phyloP scores from a whole-genome alignment of 495 filamentous ascomycete species.

The Thozetella sp. region DNA sequence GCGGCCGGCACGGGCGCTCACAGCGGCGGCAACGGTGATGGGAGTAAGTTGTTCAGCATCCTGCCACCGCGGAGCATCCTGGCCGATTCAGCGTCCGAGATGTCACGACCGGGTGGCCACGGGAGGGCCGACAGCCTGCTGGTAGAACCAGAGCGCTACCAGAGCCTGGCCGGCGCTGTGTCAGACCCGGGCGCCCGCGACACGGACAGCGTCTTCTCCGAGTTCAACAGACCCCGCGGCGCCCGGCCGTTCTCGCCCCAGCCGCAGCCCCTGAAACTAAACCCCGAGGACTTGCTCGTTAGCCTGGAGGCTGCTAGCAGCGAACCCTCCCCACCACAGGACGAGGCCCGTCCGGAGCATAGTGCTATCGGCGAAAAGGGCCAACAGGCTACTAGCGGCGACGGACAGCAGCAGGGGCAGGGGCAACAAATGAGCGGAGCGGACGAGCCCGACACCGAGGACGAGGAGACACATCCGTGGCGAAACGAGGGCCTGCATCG shows the following conservation, averaged over 20 bases:
- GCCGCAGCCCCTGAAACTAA: conserved; percentile 36
- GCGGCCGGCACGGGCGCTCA: conserved; percentile 12
- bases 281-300: conserved; percentile 37
- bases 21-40: conserved; percentile 27
- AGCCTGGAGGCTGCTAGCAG: conserved; percentile 14
- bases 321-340: conserved; percentile 13
- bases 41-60: conserved; percentile 58
- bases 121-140: conserved; percentile 45
- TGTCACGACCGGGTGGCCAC: conserved; percentile 21
- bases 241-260: conserved; percentile 57
- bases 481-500: conserved; percentile 23
- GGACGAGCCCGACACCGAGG: conserved; percentile 14
- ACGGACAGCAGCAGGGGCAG: not conserved
- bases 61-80: conserved; percentile 58
- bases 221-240: conserved; percentile 46
- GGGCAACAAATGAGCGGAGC: conserved; percentile 14
- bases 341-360: conserved; percentile 20
- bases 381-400: conserved; percentile 1
- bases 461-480: conserved; percentile 29
- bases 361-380: too few relatives aligned
- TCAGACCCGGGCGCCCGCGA: conserved; percentile 27
- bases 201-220: conserved; percentile 51
- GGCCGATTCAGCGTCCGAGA: conserved; percentile 37
- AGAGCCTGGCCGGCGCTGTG: conserved; percentile 48
- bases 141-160: conserved; percentile 45